Evolutionary conservation across 257 asterid species (phyloP).

Genomic region (Hygrophila difformis): DNA sequence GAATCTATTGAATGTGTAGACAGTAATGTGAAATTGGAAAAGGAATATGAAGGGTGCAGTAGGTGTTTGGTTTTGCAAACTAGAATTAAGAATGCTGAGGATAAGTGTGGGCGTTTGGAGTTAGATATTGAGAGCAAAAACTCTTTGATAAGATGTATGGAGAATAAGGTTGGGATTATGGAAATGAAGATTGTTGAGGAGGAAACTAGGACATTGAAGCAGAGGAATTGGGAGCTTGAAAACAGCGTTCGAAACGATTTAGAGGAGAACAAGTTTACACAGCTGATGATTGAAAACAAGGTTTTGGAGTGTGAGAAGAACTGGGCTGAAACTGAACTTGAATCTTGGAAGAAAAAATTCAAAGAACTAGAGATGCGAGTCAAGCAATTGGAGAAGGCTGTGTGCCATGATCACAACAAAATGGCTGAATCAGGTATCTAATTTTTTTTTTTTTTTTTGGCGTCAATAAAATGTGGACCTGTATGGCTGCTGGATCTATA

Average conservation of each 20-base stretch:
- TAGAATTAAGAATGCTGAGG: constrained; percentile 17
- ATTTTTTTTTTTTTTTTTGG: no score
- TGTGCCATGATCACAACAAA: no score
- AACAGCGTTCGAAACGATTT: constrained; percentile 13
- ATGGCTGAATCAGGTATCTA: no score
- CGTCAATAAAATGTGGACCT: no score
- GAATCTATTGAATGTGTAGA: constrained; percentile 3
- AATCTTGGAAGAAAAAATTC: constrained; percentile 38
- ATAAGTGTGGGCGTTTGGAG: constrained; percentile 18
- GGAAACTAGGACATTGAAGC: constrained; percentile 26
- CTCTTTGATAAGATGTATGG: constrained; percentile 15
- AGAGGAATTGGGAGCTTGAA: constrained; percentile 31
- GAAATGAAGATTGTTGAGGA: constrained; percentile 17
- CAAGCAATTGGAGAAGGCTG: constrained; percentile 25
- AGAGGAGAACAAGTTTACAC: constrained; percentile 23
- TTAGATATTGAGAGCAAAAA: constrained; percentile 21
- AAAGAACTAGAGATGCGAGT: constrained; percentile 34
- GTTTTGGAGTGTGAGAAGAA: constrained; percentile 47
- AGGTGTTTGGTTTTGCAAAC: constrained; percentile 29
- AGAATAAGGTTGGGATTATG: constrained; percentile 14
- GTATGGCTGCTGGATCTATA: no score
- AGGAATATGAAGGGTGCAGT: constrained; percentile 15
- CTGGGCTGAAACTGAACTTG: constrained; percentile 34
- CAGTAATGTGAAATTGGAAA: constrained; percentile 6
- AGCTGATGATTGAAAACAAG: constrained; percentile 40